A percentile compares a stretch with the other conserved stretches of the same genome.
Evolutionary conservation across 208 protist genomes (phyloP).

Genomic region (Crithidia mellificae): DNA sequence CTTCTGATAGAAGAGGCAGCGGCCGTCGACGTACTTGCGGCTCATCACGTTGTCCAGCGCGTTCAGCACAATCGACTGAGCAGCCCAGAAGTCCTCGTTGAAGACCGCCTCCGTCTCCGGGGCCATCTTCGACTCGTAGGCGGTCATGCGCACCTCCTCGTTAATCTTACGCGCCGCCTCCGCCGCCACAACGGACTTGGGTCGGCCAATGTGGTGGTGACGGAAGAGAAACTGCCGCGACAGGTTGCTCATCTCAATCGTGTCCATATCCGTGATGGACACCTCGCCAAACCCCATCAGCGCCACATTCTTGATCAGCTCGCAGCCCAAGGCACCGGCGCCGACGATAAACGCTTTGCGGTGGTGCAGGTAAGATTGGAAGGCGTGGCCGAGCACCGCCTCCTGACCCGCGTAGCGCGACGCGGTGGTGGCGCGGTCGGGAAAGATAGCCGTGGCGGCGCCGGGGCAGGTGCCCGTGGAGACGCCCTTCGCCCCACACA

Average conservation of each 20-base stretch:
- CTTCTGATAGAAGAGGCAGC: conserved; percentile 96
- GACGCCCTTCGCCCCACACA: conserved; percentile 25
- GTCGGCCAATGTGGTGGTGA: conserved; percentile 91
- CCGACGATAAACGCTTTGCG: conserved; percentile 96
- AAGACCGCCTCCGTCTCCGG: conserved; percentile 96
- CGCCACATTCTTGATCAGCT: conserved; percentile 98
- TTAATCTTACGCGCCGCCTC: conserved; percentile 95
- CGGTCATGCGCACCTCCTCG: conserved; percentile 73
- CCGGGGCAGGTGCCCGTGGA: neutral
- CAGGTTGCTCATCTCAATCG: conserved; percentile 99
- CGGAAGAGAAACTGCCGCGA: conserved; percentile 99
- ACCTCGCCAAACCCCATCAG: conserved; percentile 97
- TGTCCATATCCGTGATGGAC: conserved; percentile 99
- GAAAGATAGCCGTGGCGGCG: conserved; percentile 3
- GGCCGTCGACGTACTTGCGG: conserved; percentile 95
- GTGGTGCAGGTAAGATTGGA: conserved; percentile 84
- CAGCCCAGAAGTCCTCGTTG: conserved; percentile 96
- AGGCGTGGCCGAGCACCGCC: conserved; percentile 92
- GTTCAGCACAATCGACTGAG: conserved; percentile 95
- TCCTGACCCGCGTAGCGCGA: conserved; percentile 96
- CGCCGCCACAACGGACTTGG: conserved; percentile 96
- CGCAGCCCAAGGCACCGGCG: conserved; percentile 98
- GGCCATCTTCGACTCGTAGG: conserved; percentile 92
- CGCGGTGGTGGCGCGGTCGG: conserved; percentile 12
- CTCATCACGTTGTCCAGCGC: conserved; percentile 99